Evolutionary conservation across 306 rosid genomes (phyloP).

Genomic region (Gynostemma pentaphyllum): DNA sequence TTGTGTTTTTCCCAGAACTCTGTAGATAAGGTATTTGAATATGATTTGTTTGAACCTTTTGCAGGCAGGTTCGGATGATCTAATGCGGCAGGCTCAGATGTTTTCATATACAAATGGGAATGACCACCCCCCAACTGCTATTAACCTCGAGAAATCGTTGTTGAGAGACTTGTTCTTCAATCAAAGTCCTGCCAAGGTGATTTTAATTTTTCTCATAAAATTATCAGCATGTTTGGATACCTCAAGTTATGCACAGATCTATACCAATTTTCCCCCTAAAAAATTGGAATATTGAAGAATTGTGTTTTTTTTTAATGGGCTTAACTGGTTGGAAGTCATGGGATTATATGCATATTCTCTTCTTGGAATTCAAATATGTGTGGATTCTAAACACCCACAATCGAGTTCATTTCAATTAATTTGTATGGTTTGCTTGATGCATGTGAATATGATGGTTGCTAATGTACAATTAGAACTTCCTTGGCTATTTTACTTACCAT

Average conservation of each 20-base stretch:
- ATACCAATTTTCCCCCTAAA: neutral
- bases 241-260: neutral
- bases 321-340: neutral
- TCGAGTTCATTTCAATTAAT: neutral
- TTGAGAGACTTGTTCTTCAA: slow-evolving; percentile 79
- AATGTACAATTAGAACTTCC: neutral
- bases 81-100: slow-evolving; percentile 77
- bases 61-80: slow-evolving; percentile 75
- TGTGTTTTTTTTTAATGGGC: neutral
- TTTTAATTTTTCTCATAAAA: neutral
- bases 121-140: slow-evolving; percentile 71
- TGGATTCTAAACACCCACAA: neutral
- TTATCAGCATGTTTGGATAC: neutral
- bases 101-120: slow-evolving; percentile 81
- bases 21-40: neutral
- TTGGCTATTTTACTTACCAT: neutral
- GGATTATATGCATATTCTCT: neutral
- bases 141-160: slow-evolving; percentile 61
- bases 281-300: neutral
- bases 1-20: neutral
- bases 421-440: neutral
- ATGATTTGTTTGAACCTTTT: slow-evolving; percentile 9
- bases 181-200: slow-evolving; percentile 82
- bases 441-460: neutral
- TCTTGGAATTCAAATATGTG: neutral